phyloP scores from a whole-genome alignment of 78 protist genomes.

The Acrasis kona region DNA sequence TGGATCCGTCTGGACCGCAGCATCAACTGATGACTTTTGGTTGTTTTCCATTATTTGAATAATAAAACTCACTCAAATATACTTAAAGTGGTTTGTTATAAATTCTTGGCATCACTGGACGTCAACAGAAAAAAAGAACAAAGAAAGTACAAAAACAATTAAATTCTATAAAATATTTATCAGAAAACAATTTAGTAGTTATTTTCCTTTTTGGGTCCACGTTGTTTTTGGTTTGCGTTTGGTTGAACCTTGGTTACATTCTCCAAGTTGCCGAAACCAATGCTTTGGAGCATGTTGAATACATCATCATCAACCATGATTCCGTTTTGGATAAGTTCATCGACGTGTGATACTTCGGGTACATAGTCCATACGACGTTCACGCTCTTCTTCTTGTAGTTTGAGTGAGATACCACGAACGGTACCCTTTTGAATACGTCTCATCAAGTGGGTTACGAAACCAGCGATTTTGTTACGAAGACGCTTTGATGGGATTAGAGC shows the following conservation, averaged over 20 bases:
- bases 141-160: too few species aligned
- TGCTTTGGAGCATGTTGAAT: background rate
- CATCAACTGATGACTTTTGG: too few species aligned
- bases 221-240: background rate
- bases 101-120: too few species aligned
- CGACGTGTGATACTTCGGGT: conserved; percentile 76
- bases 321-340: background rate
- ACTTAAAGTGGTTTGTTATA: too few species aligned
- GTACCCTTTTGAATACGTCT: conserved; percentile 94
- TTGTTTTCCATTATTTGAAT: too few species aligned
- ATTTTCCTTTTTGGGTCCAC: background rate
- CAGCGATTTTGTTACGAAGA: conserved; percentile 68
- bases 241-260: background rate
- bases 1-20: too few species aligned
- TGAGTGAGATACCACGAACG: conserved; percentile 96
- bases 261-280: background rate
- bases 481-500: conserved; percentile 96
- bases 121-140: too few species aligned
- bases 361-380: conserved; percentile 99
- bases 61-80: too few species aligned
- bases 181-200: background rate
- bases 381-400: conserved; percentile 99
- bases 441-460: conserved; percentile 93
- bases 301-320: background rate
- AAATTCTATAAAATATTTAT: too few species aligned